phyloP scores from a whole-genome alignment of 768 basidiomycete species.

The Mycena galericulata region DNA sequence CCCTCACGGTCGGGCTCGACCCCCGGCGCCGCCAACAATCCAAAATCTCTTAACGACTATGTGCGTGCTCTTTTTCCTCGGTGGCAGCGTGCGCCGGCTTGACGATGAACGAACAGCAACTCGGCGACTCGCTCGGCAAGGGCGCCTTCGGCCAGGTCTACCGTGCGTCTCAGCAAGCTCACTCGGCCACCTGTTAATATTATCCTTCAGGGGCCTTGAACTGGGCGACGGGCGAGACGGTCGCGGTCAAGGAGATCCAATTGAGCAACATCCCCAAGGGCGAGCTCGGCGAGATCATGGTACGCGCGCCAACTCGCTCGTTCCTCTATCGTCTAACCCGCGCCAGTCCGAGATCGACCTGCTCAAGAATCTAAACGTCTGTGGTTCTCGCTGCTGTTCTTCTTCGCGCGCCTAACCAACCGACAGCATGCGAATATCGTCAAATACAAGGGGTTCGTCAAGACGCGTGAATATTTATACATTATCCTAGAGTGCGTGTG shows the following conservation, averaged over 20 bases:
- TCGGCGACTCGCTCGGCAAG: conserved; percentile 95
- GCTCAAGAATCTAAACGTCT: conserved; percentile 94
- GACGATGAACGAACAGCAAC: conserved; percentile 72
- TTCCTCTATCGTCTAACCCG: conserved; percentile 33
- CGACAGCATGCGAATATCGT: conserved; percentile 96
- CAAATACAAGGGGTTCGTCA: conserved; percentile 98
- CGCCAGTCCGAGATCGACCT: conserved; percentile 94
- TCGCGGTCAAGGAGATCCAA: conserved; percentile 98
- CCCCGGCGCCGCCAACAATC: conserved; percentile 49
- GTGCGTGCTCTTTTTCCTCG: conserved; percentile 50
- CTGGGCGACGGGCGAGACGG: conserved; percentile 97
- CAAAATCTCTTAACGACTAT: conserved; percentile 75
- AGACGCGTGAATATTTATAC: conserved; percentile 93
- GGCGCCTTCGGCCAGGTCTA: conserved; percentile 98
- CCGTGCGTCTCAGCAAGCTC: conserved; percentile 61
- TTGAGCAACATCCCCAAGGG: conserved; percentile 93
- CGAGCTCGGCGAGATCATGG: conserved; percentile 98
- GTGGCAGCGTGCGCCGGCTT: conserved; percentile 9
- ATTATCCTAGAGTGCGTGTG: conserved; percentile 91
- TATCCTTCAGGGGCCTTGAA: conserved; percentile 84
- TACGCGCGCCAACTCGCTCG: conserved; percentile 48
- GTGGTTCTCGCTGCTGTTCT: conserved; percentile 36
- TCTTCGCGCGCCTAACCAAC: conserved; percentile 21
- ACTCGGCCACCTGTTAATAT: not conserved
- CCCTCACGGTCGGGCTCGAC: conserved; percentile 43